Base-by-base conservation (phyloP, 495 filamentous ascomycete genomes). In the Hypoxylon perforatum region DNA sequence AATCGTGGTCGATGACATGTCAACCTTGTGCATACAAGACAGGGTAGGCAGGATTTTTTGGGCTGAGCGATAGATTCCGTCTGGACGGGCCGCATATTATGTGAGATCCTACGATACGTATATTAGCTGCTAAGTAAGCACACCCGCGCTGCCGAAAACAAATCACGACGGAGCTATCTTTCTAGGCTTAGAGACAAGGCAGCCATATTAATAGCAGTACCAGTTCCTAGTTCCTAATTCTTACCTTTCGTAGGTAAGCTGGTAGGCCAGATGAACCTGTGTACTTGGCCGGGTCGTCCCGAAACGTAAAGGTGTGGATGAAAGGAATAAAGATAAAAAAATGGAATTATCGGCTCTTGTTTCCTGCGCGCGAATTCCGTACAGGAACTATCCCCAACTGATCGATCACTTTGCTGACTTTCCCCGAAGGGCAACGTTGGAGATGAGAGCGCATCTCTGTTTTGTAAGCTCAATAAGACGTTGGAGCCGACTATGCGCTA, bases 21-120 rank as follows among this genome's bases (percentile, higher is more conserved):
- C 67, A 64, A 71, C 67, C 57, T 55, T 38, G 60, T 60, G 42
- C 41, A 35, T 61, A 68, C 61, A 69, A 63, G 57, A 30, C 46
- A 59, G 62, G 61, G 50, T 9, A 33, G 30, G 30, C 48, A 48
- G 57, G 63, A 63, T 59, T 47, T 59, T 47, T 38, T 57, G 58
- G 62, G 62, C 67, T 68, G 65, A 68, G 55, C 33, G 69, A 61
- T 54, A 70, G 41, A 62, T 59, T 69, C 72, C 48, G 52, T 57
- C 35, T 65, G 66, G 67, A 59, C 72, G 69, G 72, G 60, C 72
- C 72, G 72, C 63, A 51, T 54, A 68, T 72, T 67, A 74, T 67
- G 65, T 72, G 65, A 72, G 65, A 71, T 68, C 49, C 57, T 57
- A 69, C 57, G 45, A 48, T 33, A 28, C 61, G 22, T 33, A 47